These are phyloP conservation scores for Climacium dendroides DNA, from an alignment of 225 moss, liverwort and hornwort genomes.

Conservation along the genomic window DNA sequence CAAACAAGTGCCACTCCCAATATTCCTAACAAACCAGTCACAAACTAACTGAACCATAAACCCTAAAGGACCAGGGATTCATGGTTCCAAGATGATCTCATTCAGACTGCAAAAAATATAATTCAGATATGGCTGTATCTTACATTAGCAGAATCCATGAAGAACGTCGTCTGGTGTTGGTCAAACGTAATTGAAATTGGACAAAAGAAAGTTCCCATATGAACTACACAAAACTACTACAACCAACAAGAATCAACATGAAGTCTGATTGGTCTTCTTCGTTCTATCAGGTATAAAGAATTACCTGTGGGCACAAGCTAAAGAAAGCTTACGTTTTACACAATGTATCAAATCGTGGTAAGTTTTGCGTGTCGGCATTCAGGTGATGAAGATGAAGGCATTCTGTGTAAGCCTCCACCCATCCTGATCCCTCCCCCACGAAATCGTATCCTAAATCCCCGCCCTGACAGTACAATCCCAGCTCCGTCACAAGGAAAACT, in stretches of 20 bases:
- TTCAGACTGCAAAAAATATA: neutral
- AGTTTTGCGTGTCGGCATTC: conserved; percentile 1
- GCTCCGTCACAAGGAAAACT: neutral
- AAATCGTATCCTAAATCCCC: neutral
- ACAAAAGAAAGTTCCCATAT: neutral
- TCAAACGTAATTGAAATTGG: neutral
- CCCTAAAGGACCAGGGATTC: neutral
- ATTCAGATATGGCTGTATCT: neutral
- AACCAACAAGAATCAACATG: neutral
- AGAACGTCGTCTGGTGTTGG: neutral
- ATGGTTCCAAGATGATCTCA: neutral
- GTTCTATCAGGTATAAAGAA: neutral
- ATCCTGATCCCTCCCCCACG: conserved; percentile 28
- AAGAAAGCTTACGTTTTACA: conserved; percentile 26
- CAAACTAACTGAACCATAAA: neutral
- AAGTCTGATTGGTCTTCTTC: neutral
- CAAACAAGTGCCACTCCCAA: neutral
- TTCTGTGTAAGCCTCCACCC: conserved; percentile 44
- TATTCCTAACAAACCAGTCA: neutral
- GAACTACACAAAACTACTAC: neutral
- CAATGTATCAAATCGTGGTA: conserved; percentile 36
- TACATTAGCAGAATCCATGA: neutral
- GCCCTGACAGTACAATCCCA: neutral
- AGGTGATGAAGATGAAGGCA: conserved; percentile 42
- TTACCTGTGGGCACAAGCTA: neutral